Percentiles rank a stretch among this genome's conserved stretches.
Evolutionary conservation across 2,329 filamentous ascomycete species (phyloP).

Genomic region (Escovopsis sp.): DNA sequence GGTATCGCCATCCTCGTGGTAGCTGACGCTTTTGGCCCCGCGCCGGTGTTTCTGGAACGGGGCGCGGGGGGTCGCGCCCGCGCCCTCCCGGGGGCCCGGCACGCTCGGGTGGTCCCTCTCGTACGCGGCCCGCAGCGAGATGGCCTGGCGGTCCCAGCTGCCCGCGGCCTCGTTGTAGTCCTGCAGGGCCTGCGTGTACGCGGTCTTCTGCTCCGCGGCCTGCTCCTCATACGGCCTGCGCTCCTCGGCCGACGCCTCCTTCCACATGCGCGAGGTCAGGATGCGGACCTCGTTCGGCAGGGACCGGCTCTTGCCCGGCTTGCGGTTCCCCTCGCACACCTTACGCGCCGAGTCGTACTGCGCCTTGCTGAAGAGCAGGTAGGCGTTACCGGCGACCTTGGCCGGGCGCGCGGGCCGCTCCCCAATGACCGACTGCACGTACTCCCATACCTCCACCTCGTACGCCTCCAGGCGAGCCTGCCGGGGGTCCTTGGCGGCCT

Average conservation of each 20-base stretch:
- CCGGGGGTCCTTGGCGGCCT: conserved; percentile 30
- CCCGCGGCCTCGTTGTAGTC: conserved; percentile 46
- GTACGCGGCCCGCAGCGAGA: conserved; percentile 36
- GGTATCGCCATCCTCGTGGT: conserved; percentile 11
- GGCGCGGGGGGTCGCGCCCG: neutral
- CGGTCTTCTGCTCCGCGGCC: conserved; percentile 54
- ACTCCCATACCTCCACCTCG: conserved; percentile 37
- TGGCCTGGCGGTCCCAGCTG: conserved; percentile 58
- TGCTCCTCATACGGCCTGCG: conserved; percentile 66
- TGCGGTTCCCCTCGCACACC: conserved; percentile 50
- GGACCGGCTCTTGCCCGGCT: conserved; percentile 46
- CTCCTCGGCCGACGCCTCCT: conserved; percentile 52
- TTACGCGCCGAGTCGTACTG: conserved; percentile 49
- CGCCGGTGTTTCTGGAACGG: conserved; percentile 19
- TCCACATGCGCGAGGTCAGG: conserved; percentile 85
- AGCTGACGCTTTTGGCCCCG: conserved; percentile 21
- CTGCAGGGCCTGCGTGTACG: conserved; percentile 41
- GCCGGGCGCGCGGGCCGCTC: conserved; percentile 56
- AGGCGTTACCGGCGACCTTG: conserved; percentile 69
- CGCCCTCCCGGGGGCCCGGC: conserved; percentile 12
- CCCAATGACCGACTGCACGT: conserved; percentile 48
- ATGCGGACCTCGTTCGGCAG: conserved; percentile 70
- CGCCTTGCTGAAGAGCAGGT: conserved; percentile 75
- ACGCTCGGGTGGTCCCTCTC: conserved; percentile 34
- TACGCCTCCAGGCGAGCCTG: conserved; percentile 41